Conservation (phyloP, 176 grass and related monocot genomes). For the Aegilops speltoides region DNA sequence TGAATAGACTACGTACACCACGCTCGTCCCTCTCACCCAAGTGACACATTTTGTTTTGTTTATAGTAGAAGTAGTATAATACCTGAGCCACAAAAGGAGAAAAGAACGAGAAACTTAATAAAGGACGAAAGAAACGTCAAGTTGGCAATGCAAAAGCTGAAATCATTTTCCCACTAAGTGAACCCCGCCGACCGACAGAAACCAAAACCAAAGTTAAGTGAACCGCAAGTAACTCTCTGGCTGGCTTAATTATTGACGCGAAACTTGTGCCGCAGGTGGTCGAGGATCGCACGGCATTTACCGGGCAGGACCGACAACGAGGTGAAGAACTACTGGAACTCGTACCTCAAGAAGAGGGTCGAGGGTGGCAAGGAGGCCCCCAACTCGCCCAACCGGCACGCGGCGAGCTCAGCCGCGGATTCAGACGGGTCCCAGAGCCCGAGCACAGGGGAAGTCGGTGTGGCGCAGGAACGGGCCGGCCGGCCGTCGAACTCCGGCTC, state of each 20-base stretch:
- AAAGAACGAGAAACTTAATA: neutral
- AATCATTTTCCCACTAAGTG: conserved; percentile 14
- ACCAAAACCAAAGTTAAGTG: conserved; percentile 15
- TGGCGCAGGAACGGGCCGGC: neutral
- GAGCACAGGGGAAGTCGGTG: neutral
- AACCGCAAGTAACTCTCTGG: neutral
- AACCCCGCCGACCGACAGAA: conserved; percentile 55
- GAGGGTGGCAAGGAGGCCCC: conserved; percentile 14
- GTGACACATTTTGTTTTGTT: conserved; percentile 28
- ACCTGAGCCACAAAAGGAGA: neutral
- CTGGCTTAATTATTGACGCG: neutral
- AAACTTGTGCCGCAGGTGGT: conserved; percentile 60
- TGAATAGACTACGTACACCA: conserved; percentile 61
- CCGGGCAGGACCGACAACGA: conserved; percentile 96
- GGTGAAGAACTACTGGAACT: conserved; percentile 98
- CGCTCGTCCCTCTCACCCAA: conserved; percentile 44
- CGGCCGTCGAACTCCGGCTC: conserved; percentile 45
- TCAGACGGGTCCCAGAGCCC: conserved; percentile 22
- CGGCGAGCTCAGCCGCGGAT: conserved; percentile 4
- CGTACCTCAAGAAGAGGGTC: conserved; percentile 89
- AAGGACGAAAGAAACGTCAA: neutral
- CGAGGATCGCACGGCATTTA: conserved; percentile 74
- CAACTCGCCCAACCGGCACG: conserved; percentile 1
- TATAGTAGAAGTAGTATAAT: neutral
- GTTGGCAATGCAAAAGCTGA: conserved; percentile 26